Base-by-base conservation (phyloP, 2,329 filamentous ascomycete genomes). In the Fusarium siculi region DNA sequence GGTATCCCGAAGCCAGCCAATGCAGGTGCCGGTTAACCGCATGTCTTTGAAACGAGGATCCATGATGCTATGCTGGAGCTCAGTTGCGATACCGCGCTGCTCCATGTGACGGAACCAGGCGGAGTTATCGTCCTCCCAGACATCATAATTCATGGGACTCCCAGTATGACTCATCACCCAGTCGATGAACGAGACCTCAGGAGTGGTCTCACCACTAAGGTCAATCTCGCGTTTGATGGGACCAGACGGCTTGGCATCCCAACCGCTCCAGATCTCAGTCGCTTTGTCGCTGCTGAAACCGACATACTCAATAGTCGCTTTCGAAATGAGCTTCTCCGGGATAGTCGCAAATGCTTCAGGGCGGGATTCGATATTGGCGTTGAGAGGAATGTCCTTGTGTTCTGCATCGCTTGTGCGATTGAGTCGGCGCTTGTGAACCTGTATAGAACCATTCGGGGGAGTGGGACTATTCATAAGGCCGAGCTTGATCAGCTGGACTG, bases 161-260 rank as follows among this genome's bases (percentile, higher is more conserved):
- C 47, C 47, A 7, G 47, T n/a, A 9, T 32, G 10, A 2, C 28
- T 1, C 11, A 23, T 32, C 15, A 32, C 16, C 47, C 28, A 50
- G 28, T 50, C 21, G 2, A 50, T n/a, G 7, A 50, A 50, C 10
- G 47, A 32, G 10, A 19, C 47, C 30, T 32, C 47, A 14, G 18
- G 16, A 18, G 10, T 18, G 28, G 4, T 50, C 1, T 2, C 2
- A 19, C 8, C 7, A 7, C 8, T 2, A 2, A 11, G 5, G 28
- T 32, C 47, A 23, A n/a, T 32, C 47, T 50, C 47, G 16, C 47
- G 47, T 23, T 32, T 50, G 10, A 50, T 32, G 21, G 21, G 15
- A 8, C 46, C 46, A 3, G 9, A 16, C 21, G 28, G 21, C 28
- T 30, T 30, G 10, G 30, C 30, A 30, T 30, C 9, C 47, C 28